phyloP scores from a whole-genome alignment of 2,329 filamentous ascomycete species.

The Sporothrix euskadiensis region DNA sequence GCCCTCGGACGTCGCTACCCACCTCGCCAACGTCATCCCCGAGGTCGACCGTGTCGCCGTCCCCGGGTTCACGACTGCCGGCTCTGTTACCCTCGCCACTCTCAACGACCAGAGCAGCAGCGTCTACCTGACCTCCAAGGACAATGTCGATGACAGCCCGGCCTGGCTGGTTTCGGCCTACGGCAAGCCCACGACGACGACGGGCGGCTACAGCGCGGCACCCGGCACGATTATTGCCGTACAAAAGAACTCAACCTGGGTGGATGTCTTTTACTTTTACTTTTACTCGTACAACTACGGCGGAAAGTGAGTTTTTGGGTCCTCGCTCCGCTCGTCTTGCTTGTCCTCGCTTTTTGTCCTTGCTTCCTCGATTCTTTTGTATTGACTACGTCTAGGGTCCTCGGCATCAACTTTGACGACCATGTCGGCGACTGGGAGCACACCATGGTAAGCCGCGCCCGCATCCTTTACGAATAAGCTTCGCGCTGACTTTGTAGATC shows the following conservation, averaged over 20 bases:
- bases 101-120: conserved; percentile 28
- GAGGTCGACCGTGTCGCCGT: conserved; percentile 29
- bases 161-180: conserved; percentile 32
- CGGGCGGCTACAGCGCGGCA: conserved; percentile 31
- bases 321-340: no score
- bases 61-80: conserved; percentile 21
- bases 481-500: conserved; percentile 27
- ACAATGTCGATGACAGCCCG: conserved; percentile 28
- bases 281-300: conserved; percentile 35
- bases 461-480: background rate
- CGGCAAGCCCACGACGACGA: conserved; percentile 27
- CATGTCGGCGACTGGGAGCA: conserved; percentile 38
- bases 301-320: conserved; percentile 26
- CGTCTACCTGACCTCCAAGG: conserved; percentile 32
- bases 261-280: conserved; percentile 34
- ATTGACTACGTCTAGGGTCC: conserved; percentile 25
- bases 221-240: conserved; percentile 34
- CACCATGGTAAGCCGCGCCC: conserved; percentile 31
- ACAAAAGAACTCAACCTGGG: conserved; percentile 33
- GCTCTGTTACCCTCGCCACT: conserved; percentile 31
- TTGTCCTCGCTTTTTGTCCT: background rate
- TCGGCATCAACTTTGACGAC: conserved; percentile 34
- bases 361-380: background rate
- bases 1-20: conserved; percentile 33
- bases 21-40: conserved; percentile 33